Evolutionary conservation across 164 flowering plant genomes (phyloP).

Genomic region (Protea cynaroides): DNA sequence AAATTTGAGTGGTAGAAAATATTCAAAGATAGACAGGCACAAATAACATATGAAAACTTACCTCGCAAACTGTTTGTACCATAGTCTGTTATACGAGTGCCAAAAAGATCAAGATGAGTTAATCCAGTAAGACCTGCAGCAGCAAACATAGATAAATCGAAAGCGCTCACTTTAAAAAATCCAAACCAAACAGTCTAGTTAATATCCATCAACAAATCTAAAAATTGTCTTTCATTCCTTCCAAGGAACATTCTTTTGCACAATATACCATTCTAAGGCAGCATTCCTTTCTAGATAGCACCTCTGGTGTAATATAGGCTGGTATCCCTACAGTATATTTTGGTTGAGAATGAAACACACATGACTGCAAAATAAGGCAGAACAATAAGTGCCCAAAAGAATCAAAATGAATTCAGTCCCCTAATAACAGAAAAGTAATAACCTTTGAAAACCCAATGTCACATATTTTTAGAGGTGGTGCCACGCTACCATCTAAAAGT

Average conservation of each 20-base stretch:
- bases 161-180: too few species aligned
- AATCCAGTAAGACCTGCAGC: constrained; percentile 74
- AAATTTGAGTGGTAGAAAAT: too few species aligned
- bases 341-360: constrained; percentile 82
- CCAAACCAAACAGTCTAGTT: too few species aligned
- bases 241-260: too few species aligned
- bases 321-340: constrained; percentile 88
- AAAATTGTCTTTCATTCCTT: not conserved
- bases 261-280: too few species aligned
- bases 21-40: too few species aligned
- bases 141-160: constrained; percentile 4
- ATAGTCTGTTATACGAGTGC: constrained; percentile 86
- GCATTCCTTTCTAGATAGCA: constrained; percentile 54
- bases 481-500: constrained; percentile 65
- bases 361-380: constrained; percentile 39
- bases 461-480: constrained; percentile 71
- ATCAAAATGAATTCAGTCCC: not conserved
- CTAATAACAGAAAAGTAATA: not conserved
- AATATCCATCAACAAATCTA: not conserved
- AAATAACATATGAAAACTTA: constrained; percentile 27
- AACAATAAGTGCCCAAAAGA: constrained; percentile 1
- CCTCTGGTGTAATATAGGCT: constrained; percentile 86
- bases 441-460: constrained; percentile 91
- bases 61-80: constrained; percentile 71
- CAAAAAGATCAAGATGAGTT: constrained; percentile 92